A percentile compares a stretch with the other conserved stretches of the same genome.
Conservation (phyloP, 768 basidiomycete genomes). For the Termitomyces sp. region DNA sequence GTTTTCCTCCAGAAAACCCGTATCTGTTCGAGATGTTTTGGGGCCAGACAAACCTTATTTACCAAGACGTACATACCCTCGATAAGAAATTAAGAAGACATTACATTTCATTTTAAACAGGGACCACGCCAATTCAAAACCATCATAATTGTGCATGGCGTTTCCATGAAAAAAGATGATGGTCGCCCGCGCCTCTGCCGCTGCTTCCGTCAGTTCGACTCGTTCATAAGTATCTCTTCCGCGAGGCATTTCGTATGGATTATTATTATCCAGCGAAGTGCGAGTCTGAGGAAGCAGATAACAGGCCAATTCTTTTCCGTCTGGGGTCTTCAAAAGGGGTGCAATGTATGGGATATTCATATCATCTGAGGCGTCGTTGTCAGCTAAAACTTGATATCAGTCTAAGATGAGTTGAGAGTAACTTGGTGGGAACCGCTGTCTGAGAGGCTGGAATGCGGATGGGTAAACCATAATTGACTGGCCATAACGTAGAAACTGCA, state of each 20-base stretch:
- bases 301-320: constrained; percentile 12
- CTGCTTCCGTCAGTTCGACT: constrained; percentile 12
- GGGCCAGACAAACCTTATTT: neutral
- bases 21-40: constrained; percentile 43
- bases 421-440: neutral
- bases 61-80: constrained; percentile 54
- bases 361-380: neutral
- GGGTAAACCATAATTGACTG: constrained; percentile 14
- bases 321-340: constrained; percentile 9
- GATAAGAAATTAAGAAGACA: constrained; percentile 83
- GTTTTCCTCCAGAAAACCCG: constrained; percentile 70
- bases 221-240: too few relatives aligned
- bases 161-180: constrained; percentile 89
- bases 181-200: constrained; percentile 48
- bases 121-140: constrained; percentile 58
- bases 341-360: constrained; percentile 7
- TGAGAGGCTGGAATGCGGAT: constrained; percentile 3
- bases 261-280: too few relatives aligned
- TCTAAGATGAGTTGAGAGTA: neutral
- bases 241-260: too few relatives aligned
- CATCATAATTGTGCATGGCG: constrained; percentile 67
- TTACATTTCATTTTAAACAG: constrained; percentile 75
- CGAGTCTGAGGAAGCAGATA: constrained; percentile 12
- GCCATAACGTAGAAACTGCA: constrained; percentile 12
- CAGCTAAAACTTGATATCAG: neutral